These are phyloP conservation scores for Dimocarpus longan DNA, from an alignment of 345 rosid genomes.

Conservation along the genomic window DNA sequence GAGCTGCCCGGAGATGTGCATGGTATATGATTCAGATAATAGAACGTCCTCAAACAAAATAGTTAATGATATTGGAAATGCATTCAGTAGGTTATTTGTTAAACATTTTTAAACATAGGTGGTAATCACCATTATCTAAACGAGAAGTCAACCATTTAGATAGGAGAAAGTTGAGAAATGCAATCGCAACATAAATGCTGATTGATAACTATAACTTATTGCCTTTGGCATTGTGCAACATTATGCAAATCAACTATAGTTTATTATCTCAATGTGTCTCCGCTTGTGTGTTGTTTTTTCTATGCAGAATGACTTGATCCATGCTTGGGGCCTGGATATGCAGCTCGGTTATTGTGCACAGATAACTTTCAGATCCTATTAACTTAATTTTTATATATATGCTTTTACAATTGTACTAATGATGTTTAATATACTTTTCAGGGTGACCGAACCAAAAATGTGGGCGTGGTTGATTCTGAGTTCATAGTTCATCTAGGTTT, in stretches of 20 bases:
- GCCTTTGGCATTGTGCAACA: not conserved
- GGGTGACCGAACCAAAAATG: conserved; percentile 90
- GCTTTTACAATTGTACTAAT: not conserved
- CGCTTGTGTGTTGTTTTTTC: not conserved
- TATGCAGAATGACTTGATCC: conserved; percentile 84
- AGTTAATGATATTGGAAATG: not conserved
- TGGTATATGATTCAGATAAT: conserved; percentile 98
- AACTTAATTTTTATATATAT: conserved; percentile 1
- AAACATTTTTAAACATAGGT: not conserved
- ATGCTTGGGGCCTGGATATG: conserved; percentile 91
- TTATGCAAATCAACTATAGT: not conserved
- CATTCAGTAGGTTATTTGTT: not conserved
- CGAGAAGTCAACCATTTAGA: not conserved
- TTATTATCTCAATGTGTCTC: not conserved
- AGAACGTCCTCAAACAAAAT: not conserved
- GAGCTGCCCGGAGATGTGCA: conserved; percentile 83
- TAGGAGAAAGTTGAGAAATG: not conserved
- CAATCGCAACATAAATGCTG: not conserved
- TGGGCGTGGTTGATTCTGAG: conserved; percentile 91
- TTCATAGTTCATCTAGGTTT: conserved; percentile 81
- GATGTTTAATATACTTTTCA: conserved; percentile 27
- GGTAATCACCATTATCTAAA: not conserved
- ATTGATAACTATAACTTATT: not conserved
- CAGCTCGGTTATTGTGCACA: conserved; percentile 93
- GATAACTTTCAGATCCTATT: conserved; percentile 37